Conservation (phyloP, 2,329 filamentous ascomycete genomes). For the Fusarium tanahbumbuense region DNA sequence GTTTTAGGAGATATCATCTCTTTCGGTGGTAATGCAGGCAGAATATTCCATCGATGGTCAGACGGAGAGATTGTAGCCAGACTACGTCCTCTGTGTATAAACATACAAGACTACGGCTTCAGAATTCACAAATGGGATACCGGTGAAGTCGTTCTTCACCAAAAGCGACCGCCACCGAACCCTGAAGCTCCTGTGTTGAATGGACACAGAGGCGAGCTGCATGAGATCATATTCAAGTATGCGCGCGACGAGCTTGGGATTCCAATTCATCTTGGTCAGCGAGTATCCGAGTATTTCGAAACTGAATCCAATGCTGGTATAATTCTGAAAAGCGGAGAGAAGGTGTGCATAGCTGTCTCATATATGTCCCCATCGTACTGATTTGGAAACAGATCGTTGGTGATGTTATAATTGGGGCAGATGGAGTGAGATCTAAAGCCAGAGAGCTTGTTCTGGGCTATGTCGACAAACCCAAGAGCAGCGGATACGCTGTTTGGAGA, state of each 20-base stretch:
- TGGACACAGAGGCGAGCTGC: slow-evolving; percentile 32
- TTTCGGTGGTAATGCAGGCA: slow-evolving; percentile 35
- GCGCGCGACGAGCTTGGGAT: slow-evolving; percentile 28
- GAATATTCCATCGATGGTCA: slow-evolving; percentile 70
- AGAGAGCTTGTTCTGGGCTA: slow-evolving; percentile 37
- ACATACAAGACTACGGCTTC: slow-evolving; percentile 59
- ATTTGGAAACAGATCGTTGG: slow-evolving; percentile 10
- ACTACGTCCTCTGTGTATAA: slow-evolving; percentile 37
- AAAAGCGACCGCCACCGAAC: slow-evolving; percentile 52
- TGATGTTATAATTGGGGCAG: slow-evolving; percentile 37
- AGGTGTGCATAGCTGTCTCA: background rate
- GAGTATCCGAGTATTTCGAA: slow-evolving; percentile 30
- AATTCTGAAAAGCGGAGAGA: slow-evolving; percentile 20
- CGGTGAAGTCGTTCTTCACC: slow-evolving; percentile 67
- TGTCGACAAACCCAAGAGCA: slow-evolving; percentile 31
- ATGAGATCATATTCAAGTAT: slow-evolving; percentile 34
- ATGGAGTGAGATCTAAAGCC: slow-evolving; percentile 35
- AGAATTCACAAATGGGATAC: slow-evolving; percentile 35
- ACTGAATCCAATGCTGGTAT: slow-evolving; percentile 11
- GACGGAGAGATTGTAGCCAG: slow-evolving; percentile 55
- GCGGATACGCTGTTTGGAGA: slow-evolving; percentile 50
- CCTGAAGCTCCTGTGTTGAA: slow-evolving; percentile 35
- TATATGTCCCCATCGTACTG: rapidly evolving
- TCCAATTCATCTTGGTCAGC: slow-evolving; percentile 24
- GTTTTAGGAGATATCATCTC: slow-evolving; percentile 57